These are phyloP conservation scores for Fusarium oligoseptatum DNA, from an alignment of 2,329 filamentous ascomycete genomes.

Conservation along the genomic window DNA sequence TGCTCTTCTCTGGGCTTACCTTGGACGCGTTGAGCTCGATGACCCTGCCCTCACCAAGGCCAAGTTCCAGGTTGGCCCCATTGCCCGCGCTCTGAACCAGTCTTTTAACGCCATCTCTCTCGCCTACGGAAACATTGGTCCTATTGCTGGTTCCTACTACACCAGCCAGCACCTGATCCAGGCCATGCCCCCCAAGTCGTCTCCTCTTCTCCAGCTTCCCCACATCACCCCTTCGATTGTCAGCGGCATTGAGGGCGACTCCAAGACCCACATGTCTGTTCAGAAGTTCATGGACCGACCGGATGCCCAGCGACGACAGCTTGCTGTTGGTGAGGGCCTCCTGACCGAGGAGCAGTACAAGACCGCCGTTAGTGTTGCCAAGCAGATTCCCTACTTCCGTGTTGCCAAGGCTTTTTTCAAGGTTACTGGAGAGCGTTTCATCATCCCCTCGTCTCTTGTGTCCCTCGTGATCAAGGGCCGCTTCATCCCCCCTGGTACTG, in stretches of 20 bases:
- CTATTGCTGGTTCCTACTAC: slow-evolving; percentile 85
- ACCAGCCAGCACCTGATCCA: slow-evolving; percentile 91
- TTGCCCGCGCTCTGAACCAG: slow-evolving; percentile 86
- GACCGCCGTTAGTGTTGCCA: slow-evolving; percentile 80
- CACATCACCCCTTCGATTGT: slow-evolving; percentile 80
- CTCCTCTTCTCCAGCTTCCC: slow-evolving; percentile 92
- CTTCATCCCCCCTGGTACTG: slow-evolving; percentile 88
- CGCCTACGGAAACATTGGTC: slow-evolving; percentile 85
- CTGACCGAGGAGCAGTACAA: slow-evolving; percentile 83
- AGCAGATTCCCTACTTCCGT: slow-evolving; percentile 85
- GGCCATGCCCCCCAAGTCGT: slow-evolving; percentile 84
- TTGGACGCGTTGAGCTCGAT: slow-evolving; percentile 87
- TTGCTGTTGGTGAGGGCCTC: slow-evolving; percentile 78
- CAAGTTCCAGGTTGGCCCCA: slow-evolving; percentile 90
- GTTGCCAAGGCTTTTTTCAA: slow-evolving; percentile 98
- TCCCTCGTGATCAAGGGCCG: slow-evolving; percentile 96
- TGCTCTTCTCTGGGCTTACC: slow-evolving; percentile 93
- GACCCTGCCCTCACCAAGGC: slow-evolving; percentile 82
- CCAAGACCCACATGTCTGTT: slow-evolving; percentile 80
- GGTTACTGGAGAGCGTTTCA: slow-evolving; percentile 92
- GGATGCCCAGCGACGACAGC: slow-evolving; percentile 77
- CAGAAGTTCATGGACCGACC: slow-evolving; percentile 91
- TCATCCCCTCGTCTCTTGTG: slow-evolving; percentile 92
- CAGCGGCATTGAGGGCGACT: slow-evolving; percentile 78
- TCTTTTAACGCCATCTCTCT: slow-evolving; percentile 89